These are phyloP conservation scores for Ophiosphaerella herpotricha DNA, from an alignment of 2,329 filamentous ascomycete species.

Conservation along the genomic window DNA sequence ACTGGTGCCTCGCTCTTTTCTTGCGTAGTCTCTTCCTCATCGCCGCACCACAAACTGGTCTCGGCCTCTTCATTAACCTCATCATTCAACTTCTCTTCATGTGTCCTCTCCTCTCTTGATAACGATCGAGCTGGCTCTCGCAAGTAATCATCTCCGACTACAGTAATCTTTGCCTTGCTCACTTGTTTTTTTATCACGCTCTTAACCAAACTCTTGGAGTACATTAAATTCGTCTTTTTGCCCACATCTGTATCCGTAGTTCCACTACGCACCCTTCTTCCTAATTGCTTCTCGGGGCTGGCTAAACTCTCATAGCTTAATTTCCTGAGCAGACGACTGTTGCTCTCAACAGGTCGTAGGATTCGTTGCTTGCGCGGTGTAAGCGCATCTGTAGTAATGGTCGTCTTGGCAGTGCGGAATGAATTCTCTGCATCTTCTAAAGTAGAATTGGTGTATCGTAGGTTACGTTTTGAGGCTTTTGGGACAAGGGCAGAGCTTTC, in stretches of 20 bases:
- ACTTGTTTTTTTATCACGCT: slow-evolving; percentile 29
- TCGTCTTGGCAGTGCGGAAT: slow-evolving; percentile 26
- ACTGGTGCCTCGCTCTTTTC: slow-evolving; percentile 2
- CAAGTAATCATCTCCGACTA: slow-evolving; percentile 14
- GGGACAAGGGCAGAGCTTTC: slow-evolving; percentile 29
- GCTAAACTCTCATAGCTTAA: slow-evolving; percentile 36
- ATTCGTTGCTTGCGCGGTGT: slow-evolving; percentile 40
- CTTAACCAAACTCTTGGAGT: slow-evolving; percentile 36
- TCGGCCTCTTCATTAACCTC: slow-evolving; percentile 30
- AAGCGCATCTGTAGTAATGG: slow-evolving; percentile 8
- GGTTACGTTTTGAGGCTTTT: slow-evolving; percentile 29
- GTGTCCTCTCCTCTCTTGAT: slow-evolving; percentile 6
- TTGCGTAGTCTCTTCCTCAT: slow-evolving; percentile 21
- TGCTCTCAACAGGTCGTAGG: slow-evolving; percentile 39
- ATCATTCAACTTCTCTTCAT: slow-evolving; percentile 10
- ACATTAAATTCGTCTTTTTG: slow-evolving; percentile 23
- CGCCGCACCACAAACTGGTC: slow-evolving; percentile 38
- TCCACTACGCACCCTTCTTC: slow-evolving; percentile 19
- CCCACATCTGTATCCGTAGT: slow-evolving; percentile 21
- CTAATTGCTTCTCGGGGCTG: slow-evolving; percentile 29
- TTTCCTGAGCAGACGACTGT: slow-evolving; percentile 34
- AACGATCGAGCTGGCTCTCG: slow-evolving; percentile 11
- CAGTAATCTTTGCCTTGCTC: slow-evolving; percentile 18
- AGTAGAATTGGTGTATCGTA: slow-evolving; percentile 25
- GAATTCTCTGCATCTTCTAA: slow-evolving; percentile 28